These are phyloP conservation scores for Erodium moschatum DNA, from an alignment of 441 rosid genomes.

Conservation along the genomic window DNA sequence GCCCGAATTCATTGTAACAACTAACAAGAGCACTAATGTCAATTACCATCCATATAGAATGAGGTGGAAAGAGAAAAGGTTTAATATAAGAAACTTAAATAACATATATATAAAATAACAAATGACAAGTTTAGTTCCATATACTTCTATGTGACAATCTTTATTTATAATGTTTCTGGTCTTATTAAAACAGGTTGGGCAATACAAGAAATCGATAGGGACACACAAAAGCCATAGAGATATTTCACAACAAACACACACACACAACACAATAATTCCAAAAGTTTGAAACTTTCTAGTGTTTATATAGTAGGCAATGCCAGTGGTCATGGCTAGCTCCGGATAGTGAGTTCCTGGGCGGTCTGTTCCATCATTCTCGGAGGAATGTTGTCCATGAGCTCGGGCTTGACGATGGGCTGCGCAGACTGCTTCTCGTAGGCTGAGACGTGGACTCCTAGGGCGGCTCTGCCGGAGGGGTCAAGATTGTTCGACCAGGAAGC, in stretches of 20 bases:
- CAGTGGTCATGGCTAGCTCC: neutral
- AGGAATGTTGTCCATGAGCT: neutral
- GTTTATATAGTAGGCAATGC: neutral
- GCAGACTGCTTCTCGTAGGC: constrained; percentile 45
- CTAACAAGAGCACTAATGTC: too few relatives aligned
- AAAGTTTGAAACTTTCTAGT: neutral
- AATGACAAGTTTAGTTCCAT: too few relatives aligned
- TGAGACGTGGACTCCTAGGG: constrained; percentile 81
- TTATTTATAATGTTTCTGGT: too few relatives aligned
- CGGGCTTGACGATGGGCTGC: neutral
- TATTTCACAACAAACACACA: neutral
- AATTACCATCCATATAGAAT: too few relatives aligned
- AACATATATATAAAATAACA: too few relatives aligned
- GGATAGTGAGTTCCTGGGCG: neutral
- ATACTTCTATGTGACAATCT: too few relatives aligned
- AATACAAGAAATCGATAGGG: neutral
- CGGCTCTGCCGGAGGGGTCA: constrained; percentile 96
- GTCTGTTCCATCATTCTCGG: neutral
- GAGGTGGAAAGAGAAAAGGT: too few relatives aligned
- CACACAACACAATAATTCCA: neutral
- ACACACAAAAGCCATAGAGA: neutral
- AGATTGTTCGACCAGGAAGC: constrained; percentile 82
- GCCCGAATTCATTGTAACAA: too few relatives aligned
- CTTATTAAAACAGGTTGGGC: neutral
- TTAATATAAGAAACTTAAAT: too few relatives aligned